These are phyloP conservation scores for Erodium trifolium DNA, from an alignment of 441 rosid genomes.

Conservation along the genomic window DNA sequence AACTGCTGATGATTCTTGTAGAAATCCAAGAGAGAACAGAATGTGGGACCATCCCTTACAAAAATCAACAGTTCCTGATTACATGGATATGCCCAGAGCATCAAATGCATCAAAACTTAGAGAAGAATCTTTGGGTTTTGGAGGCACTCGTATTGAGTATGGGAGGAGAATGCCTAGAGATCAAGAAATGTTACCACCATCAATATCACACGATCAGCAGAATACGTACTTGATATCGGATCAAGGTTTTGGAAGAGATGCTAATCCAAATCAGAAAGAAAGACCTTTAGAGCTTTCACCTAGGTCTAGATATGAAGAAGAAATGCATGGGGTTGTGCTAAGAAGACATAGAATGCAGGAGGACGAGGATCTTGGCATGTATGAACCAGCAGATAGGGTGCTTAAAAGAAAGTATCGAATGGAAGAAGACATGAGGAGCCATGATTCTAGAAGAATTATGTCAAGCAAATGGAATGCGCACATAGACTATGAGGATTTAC, in stretches of 20 bases:
- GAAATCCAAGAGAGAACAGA: slow-evolving; percentile 27
- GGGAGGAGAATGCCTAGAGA: slow-evolving; percentile 30
- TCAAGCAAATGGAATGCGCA: slow-evolving; percentile 28
- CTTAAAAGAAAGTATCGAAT: slow-evolving; percentile 26
- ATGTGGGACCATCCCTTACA: slow-evolving; percentile 28
- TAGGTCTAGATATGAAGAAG: slow-evolving; percentile 26
- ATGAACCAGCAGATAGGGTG: slow-evolving; percentile 29
- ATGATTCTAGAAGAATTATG: slow-evolving; percentile 23
- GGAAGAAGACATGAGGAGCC: slow-evolving; percentile 30
- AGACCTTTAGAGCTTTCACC: slow-evolving; percentile 25
- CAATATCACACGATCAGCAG: no score
- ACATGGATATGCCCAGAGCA: slow-evolving; percentile 27
- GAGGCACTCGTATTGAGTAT: slow-evolving; percentile 22
- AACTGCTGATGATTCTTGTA: slow-evolving; percentile 25
- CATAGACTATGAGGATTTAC: slow-evolving; percentile 29
- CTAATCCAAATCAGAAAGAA: slow-evolving; percentile 32
- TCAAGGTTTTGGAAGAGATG: slow-evolving; percentile 38
- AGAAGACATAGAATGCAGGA: slow-evolving; percentile 37
- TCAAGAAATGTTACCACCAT: slow-evolving; percentile 13
- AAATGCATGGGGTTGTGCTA: slow-evolving; percentile 22
- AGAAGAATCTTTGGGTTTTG: slow-evolving; percentile 31
- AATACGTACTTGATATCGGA: slow-evolving; percentile 31
- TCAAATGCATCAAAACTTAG: slow-evolving; percentile 26
- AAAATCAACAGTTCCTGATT: slow-evolving; percentile 25
- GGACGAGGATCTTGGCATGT: slow-evolving; percentile 16